Conservation (phyloP, 1,139 yeast species). For the Taphrina betulina region DNA sequence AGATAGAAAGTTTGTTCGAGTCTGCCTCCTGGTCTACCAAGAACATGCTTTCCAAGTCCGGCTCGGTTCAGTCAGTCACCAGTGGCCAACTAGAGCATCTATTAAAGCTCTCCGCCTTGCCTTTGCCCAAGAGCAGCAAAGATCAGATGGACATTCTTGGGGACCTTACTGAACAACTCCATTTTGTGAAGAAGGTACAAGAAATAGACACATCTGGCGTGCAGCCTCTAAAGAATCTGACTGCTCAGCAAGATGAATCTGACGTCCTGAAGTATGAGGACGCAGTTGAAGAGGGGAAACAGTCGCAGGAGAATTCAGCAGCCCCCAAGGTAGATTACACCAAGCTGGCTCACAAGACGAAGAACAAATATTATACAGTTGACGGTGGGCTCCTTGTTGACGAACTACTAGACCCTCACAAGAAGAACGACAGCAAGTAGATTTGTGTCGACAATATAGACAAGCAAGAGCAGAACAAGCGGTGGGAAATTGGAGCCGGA, state of each 20-base stretch:
- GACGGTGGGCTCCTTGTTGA: constrained; percentile 15
- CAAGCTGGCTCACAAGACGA: constrained; percentile 9
- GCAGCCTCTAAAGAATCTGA: constrained; percentile 41
- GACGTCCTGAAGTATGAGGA: constrained; percentile 14
- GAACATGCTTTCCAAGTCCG: constrained; percentile 8
- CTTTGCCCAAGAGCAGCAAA: constrained; percentile 16
- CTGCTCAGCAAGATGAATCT: constrained; percentile 6
- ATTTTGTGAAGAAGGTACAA: constrained; percentile 45
- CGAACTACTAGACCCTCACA: background rate
- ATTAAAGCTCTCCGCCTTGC: constrained; percentile 22
- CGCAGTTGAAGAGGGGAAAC: constrained; percentile 5
- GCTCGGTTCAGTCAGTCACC: constrained; percentile 12
- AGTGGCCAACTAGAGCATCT: constrained; percentile 20
- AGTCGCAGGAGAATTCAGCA: background rate
- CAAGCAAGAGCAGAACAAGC: too few relatives aligned
- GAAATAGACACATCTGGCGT: constrained; percentile 43
- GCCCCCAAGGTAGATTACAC: constrained; percentile 7
- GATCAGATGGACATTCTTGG: constrained; percentile 37
- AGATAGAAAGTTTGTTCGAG: constrained; percentile 4
- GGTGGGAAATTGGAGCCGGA: too few relatives aligned
- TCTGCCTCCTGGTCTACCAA: constrained; percentile 25
- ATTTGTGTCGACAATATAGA: too few relatives aligned
- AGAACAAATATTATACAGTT: constrained; percentile 12
- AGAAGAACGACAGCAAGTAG: too few relatives aligned
- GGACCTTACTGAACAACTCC: constrained; percentile 44